Evolutionary conservation across 306 rosid genomes (phyloP).

Genomic region (Prunus kanzakura): DNA sequence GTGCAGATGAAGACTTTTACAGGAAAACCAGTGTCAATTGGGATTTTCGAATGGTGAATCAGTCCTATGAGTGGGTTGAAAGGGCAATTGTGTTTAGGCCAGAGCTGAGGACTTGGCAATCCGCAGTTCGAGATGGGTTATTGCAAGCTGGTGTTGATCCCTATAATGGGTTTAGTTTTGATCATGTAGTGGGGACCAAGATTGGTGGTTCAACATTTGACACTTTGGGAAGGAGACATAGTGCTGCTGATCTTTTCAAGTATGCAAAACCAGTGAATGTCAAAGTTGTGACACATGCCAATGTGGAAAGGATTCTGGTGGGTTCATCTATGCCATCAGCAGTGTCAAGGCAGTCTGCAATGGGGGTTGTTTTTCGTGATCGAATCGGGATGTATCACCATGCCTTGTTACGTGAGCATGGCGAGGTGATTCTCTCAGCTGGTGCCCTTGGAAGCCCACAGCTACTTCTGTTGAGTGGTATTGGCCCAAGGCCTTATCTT

Average conservation of each 20-base stretch:
- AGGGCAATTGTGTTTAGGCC: conserved; percentile 65
- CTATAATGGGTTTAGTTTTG: conserved; percentile 70
- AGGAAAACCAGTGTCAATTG: conserved; percentile 36
- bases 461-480: conserved; percentile 73
- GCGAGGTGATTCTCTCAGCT: conserved; percentile 71
- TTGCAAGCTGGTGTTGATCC: conserved; percentile 73
- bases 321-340: conserved; percentile 28
- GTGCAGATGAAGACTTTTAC: conserved; percentile 68
- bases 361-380: conserved; percentile 67
- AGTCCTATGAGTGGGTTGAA: conserved; percentile 85
- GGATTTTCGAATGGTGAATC: conserved; percentile 55
- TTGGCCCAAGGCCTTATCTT: conserved; percentile 70
- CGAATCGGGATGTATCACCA: conserved; percentile 48
- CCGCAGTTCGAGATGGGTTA: conserved; percentile 74
- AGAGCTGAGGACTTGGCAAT: conserved; percentile 64
- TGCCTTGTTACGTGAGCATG: conserved; percentile 51
- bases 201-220: conserved; percentile 92
- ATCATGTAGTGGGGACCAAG: conserved; percentile 68
- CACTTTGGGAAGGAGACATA: conserved; percentile 52
- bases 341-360: conserved; percentile 26
- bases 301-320: conserved; percentile 60
- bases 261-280: conserved; percentile 43
- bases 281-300: conserved; percentile 56
- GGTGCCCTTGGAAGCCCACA: conserved; percentile 96
- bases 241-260: conserved; percentile 68